These are phyloP conservation scores for Moniliophthora roreri DNA, from an alignment of 1,284 basidiomycete species.

Conservation along the genomic window DNA sequence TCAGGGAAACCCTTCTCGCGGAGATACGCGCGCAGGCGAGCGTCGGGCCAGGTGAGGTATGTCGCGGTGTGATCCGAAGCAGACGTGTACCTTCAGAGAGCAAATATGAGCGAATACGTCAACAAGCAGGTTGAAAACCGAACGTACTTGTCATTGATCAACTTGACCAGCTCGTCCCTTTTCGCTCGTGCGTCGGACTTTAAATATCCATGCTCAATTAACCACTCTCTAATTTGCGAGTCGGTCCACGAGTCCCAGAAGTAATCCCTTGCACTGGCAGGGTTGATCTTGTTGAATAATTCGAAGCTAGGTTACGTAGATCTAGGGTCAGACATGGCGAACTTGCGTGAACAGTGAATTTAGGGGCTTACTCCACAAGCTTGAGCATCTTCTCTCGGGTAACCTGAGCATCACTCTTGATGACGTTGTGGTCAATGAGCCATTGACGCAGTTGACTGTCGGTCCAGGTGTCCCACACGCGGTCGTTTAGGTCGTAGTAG, in stretches of 20 bases:
- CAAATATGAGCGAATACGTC: no score
- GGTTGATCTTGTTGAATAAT: constrained; percentile 60
- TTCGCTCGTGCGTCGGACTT: constrained; percentile 65
- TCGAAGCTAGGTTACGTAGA: background rate
- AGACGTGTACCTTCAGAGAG: constrained; percentile 32
- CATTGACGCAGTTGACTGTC: constrained; percentile 68
- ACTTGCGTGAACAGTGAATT: background rate
- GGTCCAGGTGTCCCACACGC: constrained; percentile 72
- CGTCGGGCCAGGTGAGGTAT: constrained; percentile 89
- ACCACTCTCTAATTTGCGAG: constrained; percentile 74
- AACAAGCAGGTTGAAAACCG: no score
- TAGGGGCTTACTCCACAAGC: constrained; percentile 15
- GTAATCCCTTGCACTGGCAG: constrained; percentile 65
- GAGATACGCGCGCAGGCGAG: constrained; percentile 81
- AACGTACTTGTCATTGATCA: constrained; percentile 59
- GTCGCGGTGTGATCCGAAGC: constrained; percentile 43
- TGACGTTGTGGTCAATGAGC: constrained; percentile 68
- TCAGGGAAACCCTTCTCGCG: constrained; percentile 74
- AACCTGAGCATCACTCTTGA: constrained; percentile 42
- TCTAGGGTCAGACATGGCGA: background rate
- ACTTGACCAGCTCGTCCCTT: constrained; percentile 70
- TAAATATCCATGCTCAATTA: constrained; percentile 74
- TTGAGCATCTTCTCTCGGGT: constrained; percentile 14
- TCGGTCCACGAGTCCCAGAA: constrained; percentile 79
- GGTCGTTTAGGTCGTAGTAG: constrained; percentile 66